Evolutionary conservation across 2,329 filamentous ascomycete genomes (phyloP), one percentile per base, ranked within the genome.

Genomic region (Epichloe typhina): DNA sequence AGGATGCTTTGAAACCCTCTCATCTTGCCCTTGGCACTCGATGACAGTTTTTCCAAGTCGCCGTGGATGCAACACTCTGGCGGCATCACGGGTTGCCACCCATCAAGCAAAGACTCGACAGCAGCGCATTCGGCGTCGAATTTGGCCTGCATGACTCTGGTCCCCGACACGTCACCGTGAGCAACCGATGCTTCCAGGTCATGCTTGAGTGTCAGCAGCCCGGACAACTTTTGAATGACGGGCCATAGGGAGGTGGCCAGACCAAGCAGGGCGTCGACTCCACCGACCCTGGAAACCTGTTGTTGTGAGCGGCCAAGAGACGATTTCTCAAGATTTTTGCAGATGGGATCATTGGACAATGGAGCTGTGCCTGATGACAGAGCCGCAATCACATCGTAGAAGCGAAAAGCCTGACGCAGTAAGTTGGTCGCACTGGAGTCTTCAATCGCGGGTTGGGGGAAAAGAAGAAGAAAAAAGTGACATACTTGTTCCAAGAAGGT

Each of bases 321-420:
- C 39, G 75, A 66, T 1, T 73, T 72, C 3, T 72, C 61, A 2
- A 75, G 66, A 23, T 71, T 69, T 15, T 70, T 70, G 5, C 70
- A 68, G 12, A 71, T 70, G 2, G 75, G 72, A 3, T 73, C 69
- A 12, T 67, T 71, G 1, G 76, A 75, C 12, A 81, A 68, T 2
- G 79, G 78, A 4, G 76, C 68, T 12, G 75, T 79, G 50, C 77
- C 78, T 47, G 82, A 72, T 0, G 79, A 83, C 33, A 83, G 65
- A 1, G 80, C 79, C 5, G 79, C 74, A 51, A 82, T 82, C 21
- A 83, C 79, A 59, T 83, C 79, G 63, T 83, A 82, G 57, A 82
- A 83, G 5, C 76, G 73, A 56, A 83, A 83, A 1, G 79, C 78
- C 79, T 82, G 50, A 36, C 12, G 5, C 5, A 5, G 21, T 15